Evolutionary conservation across 768 basidiomycete genomes (phyloP), one percentile per base, ranked within the genome.

Genomic region (Hemileccinum rubropunctum): DNA sequence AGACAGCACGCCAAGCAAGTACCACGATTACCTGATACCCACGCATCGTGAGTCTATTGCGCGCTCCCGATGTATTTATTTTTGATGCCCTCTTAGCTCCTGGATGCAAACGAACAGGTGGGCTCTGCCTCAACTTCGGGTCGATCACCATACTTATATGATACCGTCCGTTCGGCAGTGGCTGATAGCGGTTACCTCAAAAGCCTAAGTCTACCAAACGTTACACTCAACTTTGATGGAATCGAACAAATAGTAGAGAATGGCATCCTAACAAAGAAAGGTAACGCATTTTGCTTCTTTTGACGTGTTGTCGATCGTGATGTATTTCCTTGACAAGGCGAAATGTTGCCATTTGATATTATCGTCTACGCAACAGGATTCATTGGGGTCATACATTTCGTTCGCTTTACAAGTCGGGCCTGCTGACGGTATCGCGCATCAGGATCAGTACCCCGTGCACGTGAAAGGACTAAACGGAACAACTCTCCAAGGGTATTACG

Each of bases 81-180:
- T 12, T 50, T 12, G 21, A 41, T 4, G 6, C 23, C 15, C 10
- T 37, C 6, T 27, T 30, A 82, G 82, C 78, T 32, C 75, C 78
- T 27, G 83, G 83, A 18, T 85, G 83, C 61, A 84, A 83, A 63
- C 75, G 85, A 34, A 74, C 47, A 17, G 60, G 62, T 63, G 39
- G 6, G 43, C n/a, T n/a, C n/a, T 3, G 33, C 9, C 30, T 20
- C n/a, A 10, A 20, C 42, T 8, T 34, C 42, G 43, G 15, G 6
- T 23, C 14, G 20, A 20, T 30, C n/a, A 17, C 14, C 5, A 2
- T 27, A 13, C 21, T 52, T 4, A 53, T 14, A 12, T 18, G n/a
- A n/a, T n/a, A n/a, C 17, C n/a, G 2, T 32, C 37, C 28, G 11
- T 12, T 30, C 28, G 28, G 33, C 42, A 65, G 63, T 64, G 42